Percentiles rank a stretch among this genome's conserved stretches.
phyloP scores from a whole-genome alignment of 805 yeast genomes.

The Ogataea salicorniae region DNA sequence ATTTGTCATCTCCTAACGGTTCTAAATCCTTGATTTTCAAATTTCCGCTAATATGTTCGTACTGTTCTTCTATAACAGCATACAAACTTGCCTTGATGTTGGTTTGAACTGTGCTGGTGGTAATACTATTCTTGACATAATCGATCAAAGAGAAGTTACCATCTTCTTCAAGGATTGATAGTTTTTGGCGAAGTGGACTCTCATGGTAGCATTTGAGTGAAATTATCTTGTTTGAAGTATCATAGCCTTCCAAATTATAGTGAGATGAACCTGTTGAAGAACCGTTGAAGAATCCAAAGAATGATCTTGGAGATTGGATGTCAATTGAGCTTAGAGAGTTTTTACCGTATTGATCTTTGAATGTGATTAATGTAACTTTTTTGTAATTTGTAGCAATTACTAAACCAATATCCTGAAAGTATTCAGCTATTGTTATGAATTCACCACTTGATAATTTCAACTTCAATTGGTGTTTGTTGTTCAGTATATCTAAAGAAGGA shows the following conservation, averaged over 20 bases:
- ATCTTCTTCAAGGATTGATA: slow-evolving; percentile 41
- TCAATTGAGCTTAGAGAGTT: slow-evolving; percentile 32
- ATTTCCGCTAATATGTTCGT: slow-evolving; percentile 47
- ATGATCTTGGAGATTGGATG: slow-evolving; percentile 18
- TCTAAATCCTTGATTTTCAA: slow-evolving; percentile 60
- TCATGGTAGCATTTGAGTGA: slow-evolving; percentile 41
- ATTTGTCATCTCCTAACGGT: slow-evolving; percentile 37
- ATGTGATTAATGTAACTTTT: slow-evolving; percentile 53
- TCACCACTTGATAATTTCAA: slow-evolving; percentile 50
- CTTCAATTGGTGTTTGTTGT: slow-evolving; percentile 30
- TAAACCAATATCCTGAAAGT: slow-evolving; percentile 71
- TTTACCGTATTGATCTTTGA: slow-evolving; percentile 67
- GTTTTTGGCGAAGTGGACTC: slow-evolving; percentile 42
- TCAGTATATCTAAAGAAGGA: slow-evolving; percentile 42
- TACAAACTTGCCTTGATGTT: slow-evolving; percentile 16
- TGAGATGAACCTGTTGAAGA: slow-evolving; percentile 1
- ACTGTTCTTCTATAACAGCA: slow-evolving; percentile 29
- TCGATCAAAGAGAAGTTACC: slow-evolving; percentile 37
- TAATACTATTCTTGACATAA: slow-evolving; percentile 29
- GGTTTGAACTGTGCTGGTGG: slow-evolving; percentile 26
- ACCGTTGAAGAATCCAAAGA: slow-evolving; percentile 15
- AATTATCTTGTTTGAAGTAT: slow-evolving; percentile 42
- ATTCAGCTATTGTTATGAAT: slow-evolving; percentile 47
- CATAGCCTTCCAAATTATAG: slow-evolving; percentile 18
- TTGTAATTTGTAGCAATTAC: slow-evolving; percentile 66